Percentiles rank a stretch among this genome's conserved stretches.
These are phyloP conservation scores for Lachnellula cervina DNA, from an alignment of 2,329 filamentous ascomycete species.

Conservation along the genomic window DNA sequence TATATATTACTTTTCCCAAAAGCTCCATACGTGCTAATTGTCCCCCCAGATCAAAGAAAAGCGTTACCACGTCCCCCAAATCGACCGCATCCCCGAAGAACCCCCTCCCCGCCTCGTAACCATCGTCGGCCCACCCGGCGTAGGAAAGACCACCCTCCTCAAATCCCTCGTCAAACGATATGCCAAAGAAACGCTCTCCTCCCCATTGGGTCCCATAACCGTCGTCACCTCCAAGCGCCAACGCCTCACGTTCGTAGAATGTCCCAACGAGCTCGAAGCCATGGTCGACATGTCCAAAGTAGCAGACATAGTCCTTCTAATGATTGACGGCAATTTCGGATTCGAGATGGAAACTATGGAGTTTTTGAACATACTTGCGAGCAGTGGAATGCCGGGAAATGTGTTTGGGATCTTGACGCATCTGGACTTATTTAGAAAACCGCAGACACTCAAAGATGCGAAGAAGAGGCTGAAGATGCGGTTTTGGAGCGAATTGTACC, in stretches of 20 bases:
- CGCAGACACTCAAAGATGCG: constrained; percentile 82
- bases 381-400: constrained; percentile 96
- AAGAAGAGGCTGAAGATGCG: constrained; percentile 96
- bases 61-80: constrained; percentile 89
- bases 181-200: constrained; percentile 88
- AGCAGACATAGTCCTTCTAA: constrained; percentile 91
- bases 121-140: constrained; percentile 91
- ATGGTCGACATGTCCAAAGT: constrained; percentile 98
- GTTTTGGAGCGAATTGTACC: constrained; percentile 95
- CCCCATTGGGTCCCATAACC: constrained; percentile 87
- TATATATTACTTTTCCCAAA: constrained; percentile 28
- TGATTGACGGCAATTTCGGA: constrained; percentile 98
- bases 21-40: constrained; percentile 6
- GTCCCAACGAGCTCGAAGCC: constrained; percentile 89
- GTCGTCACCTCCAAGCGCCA: constrained; percentile 96
- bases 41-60: constrained; percentile 77
- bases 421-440: constrained; percentile 91
- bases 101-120: constrained; percentile 88
- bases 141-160: constrained; percentile 91
- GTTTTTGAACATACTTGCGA: constrained; percentile 88
- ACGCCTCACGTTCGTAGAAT: constrained; percentile 92
- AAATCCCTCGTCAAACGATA: constrained; percentile 93
- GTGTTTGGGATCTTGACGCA: constrained; percentile 97
- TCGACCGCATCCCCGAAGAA: constrained; percentile 93
- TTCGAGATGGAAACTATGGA: constrained; percentile 99